Evolutionary conservation across 495 filamentous ascomycete genomes (phyloP), one percentile per base, ranked within the genome.

Genomic region (Penicillium mononematosum): DNA sequence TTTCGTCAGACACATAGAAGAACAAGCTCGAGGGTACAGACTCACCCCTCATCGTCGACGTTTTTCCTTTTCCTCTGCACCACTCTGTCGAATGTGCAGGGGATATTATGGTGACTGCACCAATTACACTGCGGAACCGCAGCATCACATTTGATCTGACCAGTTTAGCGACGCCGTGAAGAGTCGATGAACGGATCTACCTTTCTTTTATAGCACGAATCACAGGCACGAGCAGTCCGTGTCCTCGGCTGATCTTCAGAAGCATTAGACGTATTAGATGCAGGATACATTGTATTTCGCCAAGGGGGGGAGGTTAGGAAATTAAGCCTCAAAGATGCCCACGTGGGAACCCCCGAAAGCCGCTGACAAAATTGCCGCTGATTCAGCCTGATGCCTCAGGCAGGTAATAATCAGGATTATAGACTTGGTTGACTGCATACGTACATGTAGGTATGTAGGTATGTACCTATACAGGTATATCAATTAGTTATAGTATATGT

Each of bases 61-160:
- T 54, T 50, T 50, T 77, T 77, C 20, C 71, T 64, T 61, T 68
- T 75, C 38, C 71, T 63, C 43, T 65, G 67, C 27, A 70, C 65
- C 1, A 70, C 64, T 25, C 78, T 66, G 45, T 74, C 68, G 56
- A 78, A 81, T 1, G 78, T 80, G 63, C 80, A 82, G 14, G 72
- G 59, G 4, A 76, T 70, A 48, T 75, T 66, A 58, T 82, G 80
- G 59, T 81, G 78, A 50, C 69, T 72, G 53, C 80, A 82, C 80
- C 80, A 82, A 62, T 82, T 77, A 68, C 80, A 82, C 48, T 70
- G 55, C 4, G 72, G 72, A 3, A 65, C 41, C 8, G 66, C 73
- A 11, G 66, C 69, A 55, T 82, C 80, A 54, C 80, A 82, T 75
- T 80, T 79, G 50, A 82, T 82, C 78, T 82, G 50, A 36, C 19